A percentile compares a stretch with the other conserved stretches of the same genome.
phyloP scores from a whole-genome alignment of 2,329 filamentous ascomycete genomes.

The Exophiala lecanii-corni region DNA sequence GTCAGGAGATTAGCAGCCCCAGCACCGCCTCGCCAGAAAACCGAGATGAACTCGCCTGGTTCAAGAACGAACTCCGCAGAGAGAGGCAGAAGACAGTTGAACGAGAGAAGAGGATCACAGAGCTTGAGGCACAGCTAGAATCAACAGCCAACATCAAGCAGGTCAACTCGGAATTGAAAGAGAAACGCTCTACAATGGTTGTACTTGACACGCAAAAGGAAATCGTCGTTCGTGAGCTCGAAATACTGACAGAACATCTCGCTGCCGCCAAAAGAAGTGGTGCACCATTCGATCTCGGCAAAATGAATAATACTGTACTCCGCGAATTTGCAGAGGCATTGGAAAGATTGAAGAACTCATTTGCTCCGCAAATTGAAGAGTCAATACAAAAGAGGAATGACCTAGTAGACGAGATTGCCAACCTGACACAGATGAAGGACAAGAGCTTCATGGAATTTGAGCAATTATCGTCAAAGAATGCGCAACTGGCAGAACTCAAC shows the following conservation, averaged over 20 bases:
- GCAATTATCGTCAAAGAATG: constrained; percentile 88
- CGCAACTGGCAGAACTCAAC: constrained; percentile 89
- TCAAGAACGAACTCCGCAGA: constrained; percentile 68
- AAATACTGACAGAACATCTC: constrained; percentile 82
- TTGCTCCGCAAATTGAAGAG: constrained; percentile 71
- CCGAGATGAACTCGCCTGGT: constrained; percentile 59
- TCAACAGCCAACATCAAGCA: constrained; percentile 61
- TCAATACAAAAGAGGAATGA: constrained; percentile 84
- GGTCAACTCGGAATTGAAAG: constrained; percentile 79
- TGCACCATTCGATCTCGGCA: constrained; percentile 71
- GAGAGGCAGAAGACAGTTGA: constrained; percentile 83
- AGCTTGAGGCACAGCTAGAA: constrained; percentile 61
- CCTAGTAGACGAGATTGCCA: constrained; percentile 77
- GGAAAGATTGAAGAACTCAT: constrained; percentile 73
- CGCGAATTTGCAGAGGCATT: constrained; percentile 60
- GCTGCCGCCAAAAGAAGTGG: constrained; percentile 79
- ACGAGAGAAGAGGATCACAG: constrained; percentile 78
- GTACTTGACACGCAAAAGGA: constrained; percentile 91
- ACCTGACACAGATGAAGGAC: constrained; percentile 79
- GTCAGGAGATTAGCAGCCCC: constrained; percentile 67
- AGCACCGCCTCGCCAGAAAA: constrained; percentile 55
- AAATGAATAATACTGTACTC: constrained; percentile 59
- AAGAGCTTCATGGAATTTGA: constrained; percentile 94
- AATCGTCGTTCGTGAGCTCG: constrained; percentile 88
- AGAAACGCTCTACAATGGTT: constrained; percentile 94